Evolutionary conservation across 139 green algal genomes (phyloP), one percentile per base, ranked within the genome.

Genomic region (Astrephomene gubernaculifera): DNA sequence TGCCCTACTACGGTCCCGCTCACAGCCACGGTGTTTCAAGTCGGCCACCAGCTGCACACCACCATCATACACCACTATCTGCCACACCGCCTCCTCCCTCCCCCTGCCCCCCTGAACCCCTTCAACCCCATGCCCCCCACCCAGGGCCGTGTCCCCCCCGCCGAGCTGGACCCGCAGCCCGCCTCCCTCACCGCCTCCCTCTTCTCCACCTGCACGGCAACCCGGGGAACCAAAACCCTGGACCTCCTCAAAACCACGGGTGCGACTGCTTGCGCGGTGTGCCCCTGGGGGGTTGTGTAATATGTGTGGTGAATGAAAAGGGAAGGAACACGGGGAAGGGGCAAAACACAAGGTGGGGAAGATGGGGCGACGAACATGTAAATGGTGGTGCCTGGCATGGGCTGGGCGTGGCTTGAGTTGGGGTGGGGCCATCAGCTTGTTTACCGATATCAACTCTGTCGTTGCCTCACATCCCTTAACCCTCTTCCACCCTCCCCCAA

Each of bases 201-300:
- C 19, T 83, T 83, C 57, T 24, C 22, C 38, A 83, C 57, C 0
- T 25, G 39, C 7, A 83, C 76, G 1, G n/a, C n/a, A n/a, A 10
- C 36, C 36, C 39, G 29, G 31, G 79, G 79, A 0, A 53, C 64
- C 43, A 76, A 65, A 14, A 43, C 41, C 17, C 41, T 85, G 3
- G 79, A 85, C 79, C 43, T 85, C 0, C 41, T 75, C 21, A 85
- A 85, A 39, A 76, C 79, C 2, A 85, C 79, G 31, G 79, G 76
- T 83, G 71, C 8, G 68, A 14, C 17, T 29, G 19, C 19, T 29
- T 29, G 49, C 49, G 49, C 49, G 49, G 14, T 17, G 49, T 12
- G 49, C 14, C 49, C 17, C 14, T 12, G 49, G 12, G 65, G 7
- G 65, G 7, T n/a, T n/a, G n/a, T n/a, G n/a, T n/a, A n/a, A n/a